A percentile compares a stretch with the other conserved stretches of the same genome.
Conservation (phyloP, 805 yeast species). For the Yarrowia sp. region DNA sequence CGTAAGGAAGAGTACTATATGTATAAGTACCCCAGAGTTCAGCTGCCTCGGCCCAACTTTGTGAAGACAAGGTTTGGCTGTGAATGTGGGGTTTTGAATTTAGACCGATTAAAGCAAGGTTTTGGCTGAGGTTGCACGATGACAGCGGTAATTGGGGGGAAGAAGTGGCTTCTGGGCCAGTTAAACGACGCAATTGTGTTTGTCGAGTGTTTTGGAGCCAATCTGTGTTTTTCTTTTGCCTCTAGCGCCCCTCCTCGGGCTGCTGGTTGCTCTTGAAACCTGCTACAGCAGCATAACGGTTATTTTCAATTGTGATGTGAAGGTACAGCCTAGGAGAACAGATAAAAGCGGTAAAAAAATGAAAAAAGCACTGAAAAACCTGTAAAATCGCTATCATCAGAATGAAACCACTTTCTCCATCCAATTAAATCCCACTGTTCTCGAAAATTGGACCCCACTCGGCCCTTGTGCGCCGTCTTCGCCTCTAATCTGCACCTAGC, state of each 20-base stretch:
- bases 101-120: slow-evolving; percentile 11
- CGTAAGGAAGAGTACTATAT: neutral
- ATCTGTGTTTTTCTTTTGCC: neutral
- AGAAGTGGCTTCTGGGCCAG: too few relatives aligned
- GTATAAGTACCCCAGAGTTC: slow-evolving; percentile 12
- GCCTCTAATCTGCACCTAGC: neutral
- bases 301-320: too few relatives aligned
- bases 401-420: neutral
- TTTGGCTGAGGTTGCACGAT: neutral
- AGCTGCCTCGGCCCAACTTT: slow-evolving; percentile 24
- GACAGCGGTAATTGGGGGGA: too few relatives aligned
- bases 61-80: neutral
- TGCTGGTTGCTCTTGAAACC: neutral
- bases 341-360: neutral
- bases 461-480: neutral
- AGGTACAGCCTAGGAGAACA: too few relatives aligned
- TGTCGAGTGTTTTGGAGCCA: too few relatives aligned
- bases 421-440: neutral
- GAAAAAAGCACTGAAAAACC: neutral
- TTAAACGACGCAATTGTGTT: neutral
- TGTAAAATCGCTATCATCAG: neutral
- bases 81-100: slow-evolving; percentile 14
- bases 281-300: neutral
- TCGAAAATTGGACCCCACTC: neutral
- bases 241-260: neutral